These are phyloP conservation scores for Desmodesmus armatus DNA, from an alignment of 139 green algal genomes.

Conservation along the genomic window DNA sequence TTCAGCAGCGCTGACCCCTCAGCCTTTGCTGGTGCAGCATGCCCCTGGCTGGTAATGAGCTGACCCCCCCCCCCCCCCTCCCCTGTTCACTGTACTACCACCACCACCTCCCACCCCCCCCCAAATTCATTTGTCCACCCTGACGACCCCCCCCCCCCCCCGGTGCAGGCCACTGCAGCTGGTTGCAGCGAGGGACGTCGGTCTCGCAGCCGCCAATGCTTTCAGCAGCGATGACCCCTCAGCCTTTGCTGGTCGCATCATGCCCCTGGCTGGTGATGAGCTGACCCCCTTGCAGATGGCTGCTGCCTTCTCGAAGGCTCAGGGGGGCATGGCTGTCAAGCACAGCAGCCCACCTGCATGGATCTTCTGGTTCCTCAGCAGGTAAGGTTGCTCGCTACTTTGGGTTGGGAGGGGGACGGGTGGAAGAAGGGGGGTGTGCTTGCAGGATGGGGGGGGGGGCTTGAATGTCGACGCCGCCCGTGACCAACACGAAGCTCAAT, in stretches of 20 bases:
- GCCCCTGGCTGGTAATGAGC: too few species aligned
- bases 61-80: too few species aligned
- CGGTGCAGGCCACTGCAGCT: constrained; percentile 51
- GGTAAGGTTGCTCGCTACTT: neutral
- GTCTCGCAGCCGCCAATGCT: constrained; percentile 47
- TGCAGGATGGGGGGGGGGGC: too few species aligned
- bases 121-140: too few species aligned
- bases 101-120: too few species aligned
- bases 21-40: too few species aligned
- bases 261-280: constrained; percentile 55
- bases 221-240: neutral
- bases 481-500: too few species aligned
- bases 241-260: neutral
- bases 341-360: constrained; percentile 51
- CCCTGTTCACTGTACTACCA: too few species aligned
- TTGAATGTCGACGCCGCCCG: too few species aligned
- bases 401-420: neutral
- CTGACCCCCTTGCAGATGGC: constrained; percentile 60
- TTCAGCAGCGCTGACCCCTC: too few species aligned
- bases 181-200: constrained; percentile 59
- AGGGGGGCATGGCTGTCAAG: constrained; percentile 11
- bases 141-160: too few species aligned
- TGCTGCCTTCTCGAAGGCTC: constrained; percentile 44
- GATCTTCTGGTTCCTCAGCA: constrained; percentile 62
- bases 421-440: too few species aligned